A percentile compares a stretch with the other conserved stretches of the same genome.
phyloP scores from a whole-genome alignment of 1,284 basidiomycete species.

The Pisolithus thermaeus region DNA sequence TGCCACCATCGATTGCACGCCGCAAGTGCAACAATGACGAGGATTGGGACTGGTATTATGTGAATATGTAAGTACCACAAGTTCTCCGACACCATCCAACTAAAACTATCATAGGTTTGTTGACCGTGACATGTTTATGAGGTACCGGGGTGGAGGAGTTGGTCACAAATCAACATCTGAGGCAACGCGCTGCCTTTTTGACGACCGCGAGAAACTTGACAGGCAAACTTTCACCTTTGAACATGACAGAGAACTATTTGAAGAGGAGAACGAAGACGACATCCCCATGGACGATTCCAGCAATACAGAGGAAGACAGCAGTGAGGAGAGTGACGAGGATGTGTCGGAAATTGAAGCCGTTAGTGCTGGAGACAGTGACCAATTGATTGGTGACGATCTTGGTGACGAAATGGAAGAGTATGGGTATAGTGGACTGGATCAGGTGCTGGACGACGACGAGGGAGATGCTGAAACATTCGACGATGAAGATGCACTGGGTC shows the following conservation, averaged over 20 bases:
- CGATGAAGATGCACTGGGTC: not conserved
- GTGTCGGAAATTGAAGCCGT: not conserved
- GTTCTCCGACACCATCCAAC: slow-evolving; percentile 6
- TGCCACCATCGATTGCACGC: slow-evolving; percentile 21
- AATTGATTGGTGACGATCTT: not conserved
- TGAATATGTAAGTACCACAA: slow-evolving; percentile 25
- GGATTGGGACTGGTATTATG: slow-evolving; percentile 31
- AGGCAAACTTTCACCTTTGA: not conserved
- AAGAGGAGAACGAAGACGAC: not conserved
- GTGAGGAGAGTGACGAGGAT: not conserved
- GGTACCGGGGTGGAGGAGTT: slow-evolving; percentile 23
- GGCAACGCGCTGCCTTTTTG: slow-evolving; percentile 1
- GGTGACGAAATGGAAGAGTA: not conserved
- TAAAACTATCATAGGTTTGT: slow-evolving; percentile 23
- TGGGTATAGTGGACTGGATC: slow-evolving; percentile 1
- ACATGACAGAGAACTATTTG: not conserved
- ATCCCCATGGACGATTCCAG: not conserved
- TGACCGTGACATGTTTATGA: slow-evolving; percentile 33
- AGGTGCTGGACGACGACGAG: not conserved
- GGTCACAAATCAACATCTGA: slow-evolving; percentile 19
- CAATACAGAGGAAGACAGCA: not conserved
- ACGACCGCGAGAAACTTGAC: slow-evolving; percentile 2
- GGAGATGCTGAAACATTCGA: not conserved
- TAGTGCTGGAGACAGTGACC: not conserved
- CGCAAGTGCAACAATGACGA: slow-evolving; percentile 12